Evolutionary conservation across 768 basidiomycete species (phyloP), one percentile per base, ranked within the genome.

Genomic region (Leucocoprinus birnbaumii): DNA sequence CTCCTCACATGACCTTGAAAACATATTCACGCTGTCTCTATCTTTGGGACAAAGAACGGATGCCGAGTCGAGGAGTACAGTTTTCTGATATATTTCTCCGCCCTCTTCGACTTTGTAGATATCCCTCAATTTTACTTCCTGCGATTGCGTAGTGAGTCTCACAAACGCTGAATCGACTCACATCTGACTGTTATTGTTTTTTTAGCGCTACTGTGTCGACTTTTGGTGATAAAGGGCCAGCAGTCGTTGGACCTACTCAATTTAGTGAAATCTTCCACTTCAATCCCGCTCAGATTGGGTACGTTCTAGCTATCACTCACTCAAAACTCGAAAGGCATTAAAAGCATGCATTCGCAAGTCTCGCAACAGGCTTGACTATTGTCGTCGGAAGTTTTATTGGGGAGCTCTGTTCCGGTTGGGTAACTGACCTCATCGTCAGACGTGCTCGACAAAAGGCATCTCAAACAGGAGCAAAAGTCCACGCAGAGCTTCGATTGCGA

Each of bases 291-390:
- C 62, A 63, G 3, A 71, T 71, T 50, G 71, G 70, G 72, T 72
- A 51, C n/a, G n/a, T n/a, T n/a, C n/a, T n/a, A n/a, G n/a, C n/a
- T n/a, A n/a, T n/a, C n/a, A n/a, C n/a, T n/a, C n/a, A n/a, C n/a
- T n/a, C n/a, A n/a, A n/a, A n/a, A n/a, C n/a, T n/a, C n/a, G n/a
- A n/a, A n/a, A n/a, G n/a, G n/a, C n/a, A n/a, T n/a, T n/a, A n/a
- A n/a, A n/a, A n/a, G n/a, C n/a, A n/a, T n/a, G n/a, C n/a, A n/a
- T n/a, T n/a, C n/a, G n/a, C n/a, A n/a, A 73, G 71, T 11, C 59
- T 73, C 11, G 69, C 71, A 10, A 71, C 68, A 48, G 71, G 71
- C 9, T 60, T 71, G n/a, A 69, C 66, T 48, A 61, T 73, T n/a
- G 52, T 70, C 16, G 60, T 71, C 44, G 71, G 71, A 13, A 38